Conservation (phyloP, 106 monocot species). For the Dactylorhiza incarnata region DNA sequence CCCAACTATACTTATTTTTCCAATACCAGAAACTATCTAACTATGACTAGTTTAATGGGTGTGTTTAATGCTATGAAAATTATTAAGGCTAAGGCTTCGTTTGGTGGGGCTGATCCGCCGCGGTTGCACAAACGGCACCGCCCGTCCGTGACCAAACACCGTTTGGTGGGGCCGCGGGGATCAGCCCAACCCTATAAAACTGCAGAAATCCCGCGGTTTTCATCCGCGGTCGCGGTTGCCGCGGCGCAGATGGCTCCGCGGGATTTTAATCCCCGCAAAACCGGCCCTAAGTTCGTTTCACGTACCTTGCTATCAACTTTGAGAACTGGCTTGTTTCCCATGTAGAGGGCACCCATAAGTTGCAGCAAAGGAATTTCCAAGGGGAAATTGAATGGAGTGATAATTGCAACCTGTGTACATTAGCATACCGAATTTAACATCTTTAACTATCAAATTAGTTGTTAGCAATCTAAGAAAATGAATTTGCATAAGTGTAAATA, state of each 20-base stretch:
- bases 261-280: too few relatives aligned
- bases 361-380: slow-evolving; percentile 90
- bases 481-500: slow-evolving; percentile 2
- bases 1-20: neutral
- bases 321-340: slow-evolving; percentile 94
- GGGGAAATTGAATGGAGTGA: slow-evolving; percentile 96
- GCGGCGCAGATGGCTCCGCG: too few relatives aligned
- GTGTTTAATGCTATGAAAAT: neutral
- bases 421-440: neutral
- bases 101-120: too few relatives aligned
- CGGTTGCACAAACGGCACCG: too few relatives aligned
- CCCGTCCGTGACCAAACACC: too few relatives aligned
- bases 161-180: too few relatives aligned
- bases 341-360: slow-evolving; percentile 97
- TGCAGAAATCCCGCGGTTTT: too few relatives aligned
- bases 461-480: neutral
- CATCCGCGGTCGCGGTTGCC: too few relatives aligned
- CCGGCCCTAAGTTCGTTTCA: neutral
- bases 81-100: neutral
- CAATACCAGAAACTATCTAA: neutral
- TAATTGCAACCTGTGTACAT: slow-evolving; percentile 70
- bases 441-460: neutral
- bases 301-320: slow-evolving; percentile 97
- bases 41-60: neutral
- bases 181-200: too few relatives aligned